Evolutionary conservation across 257 asterid genomes (phyloP).

Genomic region (Scutellaria baicalensis): DNA sequence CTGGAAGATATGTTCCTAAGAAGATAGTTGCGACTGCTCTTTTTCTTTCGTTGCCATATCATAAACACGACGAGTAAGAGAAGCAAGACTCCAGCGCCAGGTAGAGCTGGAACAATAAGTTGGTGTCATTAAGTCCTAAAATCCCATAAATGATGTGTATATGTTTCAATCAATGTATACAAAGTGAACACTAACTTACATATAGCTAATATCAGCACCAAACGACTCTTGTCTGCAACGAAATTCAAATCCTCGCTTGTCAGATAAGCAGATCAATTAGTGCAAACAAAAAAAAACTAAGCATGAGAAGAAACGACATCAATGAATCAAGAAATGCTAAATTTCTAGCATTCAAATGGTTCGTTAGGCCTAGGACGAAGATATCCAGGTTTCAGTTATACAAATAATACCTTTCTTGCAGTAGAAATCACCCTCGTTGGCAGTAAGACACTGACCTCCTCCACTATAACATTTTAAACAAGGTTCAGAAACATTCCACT

Average conservation of each 20-base stretch:
- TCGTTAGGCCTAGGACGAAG: too few relatives aligned
- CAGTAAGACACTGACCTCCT: slow-evolving; percentile 31
- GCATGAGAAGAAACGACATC: too few relatives aligned
- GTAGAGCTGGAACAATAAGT: slow-evolving; percentile 20
- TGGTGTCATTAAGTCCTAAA: neutral
- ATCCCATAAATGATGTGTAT: neutral
- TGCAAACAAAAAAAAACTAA: too few relatives aligned
- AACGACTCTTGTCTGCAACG: neutral
- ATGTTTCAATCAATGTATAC: neutral
- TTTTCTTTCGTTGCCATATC: slow-evolving; percentile 26
- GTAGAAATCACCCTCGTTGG: neutral
- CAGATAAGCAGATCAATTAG: neutral
- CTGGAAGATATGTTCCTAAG: slow-evolving; percentile 26
- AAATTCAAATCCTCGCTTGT: neutral
- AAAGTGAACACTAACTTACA: slow-evolving; percentile 4
- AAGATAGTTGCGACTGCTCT: slow-evolving; percentile 3
- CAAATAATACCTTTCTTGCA: slow-evolving; percentile 16
- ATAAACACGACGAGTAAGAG: neutral
- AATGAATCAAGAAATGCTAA: too few relatives aligned
- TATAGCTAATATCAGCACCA: neutral
- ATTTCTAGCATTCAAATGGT: too few relatives aligned
- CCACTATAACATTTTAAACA: slow-evolving; percentile 19
- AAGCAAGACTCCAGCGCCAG: slow-evolving; percentile 19
- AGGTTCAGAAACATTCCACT: slow-evolving; percentile 25
- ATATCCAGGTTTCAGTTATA: too few relatives aligned